phyloP scores from a whole-genome alignment of 75 land plant genomes.

The Sequoiadendron giganteum region DNA sequence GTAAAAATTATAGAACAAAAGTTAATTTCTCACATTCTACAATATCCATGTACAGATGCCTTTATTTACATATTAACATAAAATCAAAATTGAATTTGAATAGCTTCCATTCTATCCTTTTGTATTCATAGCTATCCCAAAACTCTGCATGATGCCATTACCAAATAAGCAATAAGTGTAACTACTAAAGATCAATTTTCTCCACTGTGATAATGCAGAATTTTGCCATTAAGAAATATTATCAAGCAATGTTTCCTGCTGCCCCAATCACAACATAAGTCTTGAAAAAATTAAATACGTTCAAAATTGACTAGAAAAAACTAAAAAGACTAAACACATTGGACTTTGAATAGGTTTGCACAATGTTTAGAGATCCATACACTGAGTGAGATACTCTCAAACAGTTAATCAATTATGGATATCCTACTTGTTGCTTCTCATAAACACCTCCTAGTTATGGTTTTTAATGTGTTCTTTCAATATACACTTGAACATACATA shows the following conservation, averaged over 20 bases:
- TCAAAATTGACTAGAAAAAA: background rate
- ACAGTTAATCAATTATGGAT: background rate
- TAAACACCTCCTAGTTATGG: too few species aligned
- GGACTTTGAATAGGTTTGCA: background rate
- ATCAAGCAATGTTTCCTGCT: background rate
- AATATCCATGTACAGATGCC: background rate
- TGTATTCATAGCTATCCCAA: background rate
- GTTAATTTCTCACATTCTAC: background rate
- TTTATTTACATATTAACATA: background rate
- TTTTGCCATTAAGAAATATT: background rate
- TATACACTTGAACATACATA: too few species aligned
- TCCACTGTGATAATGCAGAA: background rate
- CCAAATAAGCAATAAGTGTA: background rate
- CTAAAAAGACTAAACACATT: background rate
- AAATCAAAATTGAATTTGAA: background rate
- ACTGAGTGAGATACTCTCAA: too few species aligned
- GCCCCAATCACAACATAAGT: background rate
- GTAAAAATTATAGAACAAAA: slow-evolving; percentile 19
- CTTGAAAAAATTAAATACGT: background rate
- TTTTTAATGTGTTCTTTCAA: too few species aligned
- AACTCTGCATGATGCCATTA: background rate
- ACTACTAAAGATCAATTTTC: background rate
- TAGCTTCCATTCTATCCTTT: background rate
- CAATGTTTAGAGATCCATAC: background rate
- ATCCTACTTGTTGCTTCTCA: background rate